Percentiles rank a stretch among this genome's conserved stretches.
Evolutionary conservation across 2,329 filamentous ascomycete species (phyloP).

Genomic region (Talaromyces sp.): DNA sequence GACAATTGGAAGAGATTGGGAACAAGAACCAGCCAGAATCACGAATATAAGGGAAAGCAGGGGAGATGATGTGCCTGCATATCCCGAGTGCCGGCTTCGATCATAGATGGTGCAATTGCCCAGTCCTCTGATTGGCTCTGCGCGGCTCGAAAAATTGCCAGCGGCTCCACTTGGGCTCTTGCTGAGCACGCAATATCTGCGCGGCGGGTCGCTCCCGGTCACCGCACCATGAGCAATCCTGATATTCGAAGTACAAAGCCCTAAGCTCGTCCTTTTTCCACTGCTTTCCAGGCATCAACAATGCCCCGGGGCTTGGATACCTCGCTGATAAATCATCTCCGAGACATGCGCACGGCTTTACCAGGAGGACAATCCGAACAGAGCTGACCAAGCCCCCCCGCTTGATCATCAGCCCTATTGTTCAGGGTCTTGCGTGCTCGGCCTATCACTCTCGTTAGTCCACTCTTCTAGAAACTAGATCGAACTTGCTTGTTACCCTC

Average conservation of each 20-base stretch:
- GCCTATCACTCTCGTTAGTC: background rate
- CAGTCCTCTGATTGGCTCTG: background rate
- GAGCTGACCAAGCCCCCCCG: background rate
- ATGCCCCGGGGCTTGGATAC: background rate
- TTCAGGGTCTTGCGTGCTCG: background rate
- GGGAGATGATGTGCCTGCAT: constrained; percentile 3
- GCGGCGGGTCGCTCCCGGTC: background rate
- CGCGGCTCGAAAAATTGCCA: background rate
- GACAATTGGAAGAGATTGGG: background rate
- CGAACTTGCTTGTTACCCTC: background rate
- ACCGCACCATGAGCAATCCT: background rate
- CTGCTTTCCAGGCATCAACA: background rate
- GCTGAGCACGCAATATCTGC: constrained; percentile 2
- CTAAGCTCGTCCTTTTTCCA: background rate
- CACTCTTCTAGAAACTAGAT: background rate
- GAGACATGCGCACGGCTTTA: too few relatives aligned
- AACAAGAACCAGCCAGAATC: background rate
- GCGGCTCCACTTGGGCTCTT: background rate
- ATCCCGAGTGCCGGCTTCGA: background rate
- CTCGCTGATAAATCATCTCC: constrained; percentile 2
- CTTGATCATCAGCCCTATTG: background rate
- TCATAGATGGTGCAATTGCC: constrained; percentile 2
- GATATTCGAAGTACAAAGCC: too few relatives aligned
- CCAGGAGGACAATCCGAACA: too few relatives aligned
- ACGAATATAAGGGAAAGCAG: background rate